Evolutionary conservation across 2,329 filamentous ascomycete species (phyloP).

Genomic region (Endoconidiophora polonica): DNA sequence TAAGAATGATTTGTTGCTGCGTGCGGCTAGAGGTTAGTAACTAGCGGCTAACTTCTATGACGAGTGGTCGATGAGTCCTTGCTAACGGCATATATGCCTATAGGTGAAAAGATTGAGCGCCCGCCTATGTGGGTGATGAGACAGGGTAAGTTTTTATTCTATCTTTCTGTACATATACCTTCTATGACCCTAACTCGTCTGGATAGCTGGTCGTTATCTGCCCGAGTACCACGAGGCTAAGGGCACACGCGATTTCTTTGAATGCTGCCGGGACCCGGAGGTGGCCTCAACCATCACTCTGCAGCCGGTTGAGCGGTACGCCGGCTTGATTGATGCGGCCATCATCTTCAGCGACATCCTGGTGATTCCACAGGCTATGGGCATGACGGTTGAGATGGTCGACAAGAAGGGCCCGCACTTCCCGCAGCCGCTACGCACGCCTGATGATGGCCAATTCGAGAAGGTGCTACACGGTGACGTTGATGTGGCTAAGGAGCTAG

Average conservation of each 20-base stretch:
- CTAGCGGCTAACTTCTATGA: not conserved
- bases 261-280: constrained; percentile 86
- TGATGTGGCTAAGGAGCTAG: constrained; percentile 69
- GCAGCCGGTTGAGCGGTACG: constrained; percentile 84
- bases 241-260: constrained; percentile 83
- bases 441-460: constrained; percentile 68
- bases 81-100: not conserved
- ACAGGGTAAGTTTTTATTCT: constrained; percentile 48
- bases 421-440: constrained; percentile 62
- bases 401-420: constrained; percentile 96
- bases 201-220: constrained; percentile 77
- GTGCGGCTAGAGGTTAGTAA: constrained; percentile 66
- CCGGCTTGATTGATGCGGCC: constrained; percentile 79
- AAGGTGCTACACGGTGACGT: constrained; percentile 61
- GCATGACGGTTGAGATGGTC: constrained; percentile 97
- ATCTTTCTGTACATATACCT: not conserved
- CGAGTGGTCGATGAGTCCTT: not conserved
- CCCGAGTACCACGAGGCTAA: constrained; percentile 97
- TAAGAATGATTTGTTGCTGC: constrained; percentile 81
- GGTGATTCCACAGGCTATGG: constrained; percentile 93
- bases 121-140: constrained; percentile 99
- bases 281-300: constrained; percentile 85
- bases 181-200: not conserved
- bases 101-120: constrained; percentile 78
- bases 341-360: constrained; percentile 99